Evolutionary conservation across 495 filamentous ascomycete species (phyloP), one percentile per base, ranked within the genome.

Genomic region (Aspergillus haitiensis): DNA sequence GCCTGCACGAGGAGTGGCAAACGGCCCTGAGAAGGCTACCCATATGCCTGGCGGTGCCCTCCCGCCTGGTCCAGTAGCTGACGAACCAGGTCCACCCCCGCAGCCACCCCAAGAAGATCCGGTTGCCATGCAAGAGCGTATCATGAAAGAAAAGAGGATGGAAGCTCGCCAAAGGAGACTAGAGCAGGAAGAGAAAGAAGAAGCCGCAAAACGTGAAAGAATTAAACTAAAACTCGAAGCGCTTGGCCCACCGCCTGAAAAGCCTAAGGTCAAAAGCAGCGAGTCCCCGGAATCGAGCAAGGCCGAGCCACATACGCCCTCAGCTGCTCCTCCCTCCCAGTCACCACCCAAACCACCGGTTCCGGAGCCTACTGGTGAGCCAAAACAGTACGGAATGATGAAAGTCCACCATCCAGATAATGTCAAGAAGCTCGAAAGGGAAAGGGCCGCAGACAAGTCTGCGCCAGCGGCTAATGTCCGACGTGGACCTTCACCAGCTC

Each of bases 71-170:
- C 58, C 63, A 49, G 40, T 53, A 39, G 34, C 64, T 42, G 71
- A 74, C 47, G 71, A 72, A 46, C 52, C 71, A 34, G 63, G 72
- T 34, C 58, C 63, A 18, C 69, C 67, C 18, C 64, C 73, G 11
- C 74, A 72, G 51, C 67, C 62, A 48, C 64, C 72, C 1, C 75
- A 79, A 15, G 85, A 87, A 57, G 83, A 91, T 40, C 83, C 76
- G 13, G 78, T 86, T 54, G 86, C 82, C 50, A 67, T 83, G 37
- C 94, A 98, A 69, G 86, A 92, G 71, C 85, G 84, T 45, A 77
- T 96, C 13, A 98, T 98, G 94, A 87, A 84, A 54, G 88, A 93
- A 65, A 86, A 86, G 54, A 81, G 88, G 21, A 82, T 94, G 64
- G 75, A 86, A 56, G 92, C 90, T 10, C 86, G 87, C 63, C 88